Conservation (phyloP, 2,329 filamentous ascomycete species). For the Fusarium circinatum region DNA sequence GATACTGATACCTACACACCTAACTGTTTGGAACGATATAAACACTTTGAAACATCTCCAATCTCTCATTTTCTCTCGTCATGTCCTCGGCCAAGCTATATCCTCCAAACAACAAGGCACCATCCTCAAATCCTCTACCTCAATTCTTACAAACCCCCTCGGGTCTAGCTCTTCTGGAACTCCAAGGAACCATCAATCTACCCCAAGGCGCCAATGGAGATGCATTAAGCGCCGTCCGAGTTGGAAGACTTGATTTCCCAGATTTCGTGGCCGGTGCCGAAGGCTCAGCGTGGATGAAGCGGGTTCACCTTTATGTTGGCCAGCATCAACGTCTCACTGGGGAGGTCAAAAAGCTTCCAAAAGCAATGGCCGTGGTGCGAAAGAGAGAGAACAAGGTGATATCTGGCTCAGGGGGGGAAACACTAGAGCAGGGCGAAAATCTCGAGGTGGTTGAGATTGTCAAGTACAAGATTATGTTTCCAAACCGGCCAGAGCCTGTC, state of each 20-base stretch:
- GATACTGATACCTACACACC: not conserved
- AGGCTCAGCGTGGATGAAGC: slow-evolving; percentile 85
- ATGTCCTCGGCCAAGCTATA: slow-evolving; percentile 56
- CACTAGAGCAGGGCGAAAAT: slow-evolving; percentile 55
- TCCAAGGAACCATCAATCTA: slow-evolving; percentile 90
- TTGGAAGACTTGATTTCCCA: slow-evolving; percentile 83
- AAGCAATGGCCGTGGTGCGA: slow-evolving; percentile 81
- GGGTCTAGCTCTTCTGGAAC: slow-evolving; percentile 88
- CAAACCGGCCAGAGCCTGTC: slow-evolving; percentile 85
- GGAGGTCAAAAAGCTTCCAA: slow-evolving; percentile 86
- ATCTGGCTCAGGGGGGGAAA: slow-evolving; percentile 54
- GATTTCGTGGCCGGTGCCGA: slow-evolving; percentile 65
- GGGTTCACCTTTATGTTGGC: slow-evolving; percentile 87
- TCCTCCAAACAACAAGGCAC: slow-evolving; percentile 47
- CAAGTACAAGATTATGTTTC: slow-evolving; percentile 87
- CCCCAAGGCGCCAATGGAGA: slow-evolving; percentile 56
- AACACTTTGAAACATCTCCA: not conserved
- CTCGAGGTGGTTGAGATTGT: slow-evolving; percentile 90
- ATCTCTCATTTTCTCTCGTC: not conserved
- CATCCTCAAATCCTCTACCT: slow-evolving; percentile 71
- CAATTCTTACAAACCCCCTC: slow-evolving; percentile 87
- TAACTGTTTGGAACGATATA: not conserved
- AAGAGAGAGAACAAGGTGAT: slow-evolving; percentile 60
- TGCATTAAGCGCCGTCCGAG: slow-evolving; percentile 47
- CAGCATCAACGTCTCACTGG: slow-evolving; percentile 89